Evolutionary conservation across 23 red algal species (phyloP), one percentile per base, ranked within the genome.

Genomic region (Gracilariopsis chorda): DNA sequence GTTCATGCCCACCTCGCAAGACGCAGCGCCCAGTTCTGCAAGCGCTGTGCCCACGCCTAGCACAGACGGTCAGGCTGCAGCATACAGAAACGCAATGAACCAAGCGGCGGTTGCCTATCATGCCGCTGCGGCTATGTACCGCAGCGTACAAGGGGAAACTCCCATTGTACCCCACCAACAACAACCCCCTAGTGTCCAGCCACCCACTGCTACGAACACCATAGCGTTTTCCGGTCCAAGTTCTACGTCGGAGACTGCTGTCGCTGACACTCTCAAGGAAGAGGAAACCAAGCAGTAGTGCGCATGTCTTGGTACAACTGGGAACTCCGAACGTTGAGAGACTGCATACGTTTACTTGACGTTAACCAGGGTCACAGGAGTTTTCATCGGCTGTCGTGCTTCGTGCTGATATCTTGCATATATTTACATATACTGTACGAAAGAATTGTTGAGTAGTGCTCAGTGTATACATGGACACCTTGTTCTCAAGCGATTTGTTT

Each of bases 81-180:
- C 61, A n/a, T 45, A 88, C 29, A 69, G 53, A 24, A 78, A 76
- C 51, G 68, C 85, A 4, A 62, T 61, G 52, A 74, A 48, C 33
- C 88, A 82, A 72, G 88, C 88, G 2, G 53, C 75, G 11, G 67
- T 73, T 68, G 88, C 51, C 6, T 91, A 91, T 80, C 88, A 91
- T 53, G n/a, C 58, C 13, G 88, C 88, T 3, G 88, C 88, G 28
- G 88, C 75, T 17, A 72, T 72, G 58, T 91, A 91, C 72, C 72
- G 77, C 33, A 91, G 56, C 24, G 62, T 91, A 11, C 75, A 80
- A 76, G 88, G 88, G 44, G 70, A 80, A 60, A 58, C 88, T 57
- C 75, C 88, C 28, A 76, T 89, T 36, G 85, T 35, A 4, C 1
- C 67, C 24, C 67, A 73, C 24, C 67, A 32, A n/a, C 42, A 25